Evolutionary conservation across 495 filamentous ascomycete genomes (phyloP).

Genomic region (Thermothielavioides terrestris): DNA sequence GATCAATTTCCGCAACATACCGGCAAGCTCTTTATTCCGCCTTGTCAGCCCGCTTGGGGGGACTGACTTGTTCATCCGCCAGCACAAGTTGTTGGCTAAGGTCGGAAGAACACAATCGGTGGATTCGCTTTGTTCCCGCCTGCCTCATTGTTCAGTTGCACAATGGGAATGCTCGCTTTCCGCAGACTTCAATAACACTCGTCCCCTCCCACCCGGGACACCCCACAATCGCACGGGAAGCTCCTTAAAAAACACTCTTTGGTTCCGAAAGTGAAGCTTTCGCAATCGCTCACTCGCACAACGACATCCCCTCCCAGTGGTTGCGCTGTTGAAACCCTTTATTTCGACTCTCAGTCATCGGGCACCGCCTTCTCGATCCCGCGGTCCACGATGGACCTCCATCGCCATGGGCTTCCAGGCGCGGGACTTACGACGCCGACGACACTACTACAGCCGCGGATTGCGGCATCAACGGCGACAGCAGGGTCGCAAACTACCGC

Average conservation of each 20-base stretch:
- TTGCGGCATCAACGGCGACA: conserved; percentile 6
- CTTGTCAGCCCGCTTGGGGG: background rate
- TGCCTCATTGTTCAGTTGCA: conserved; percentile 1
- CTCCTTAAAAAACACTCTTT: background rate
- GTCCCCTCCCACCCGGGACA: background rate
- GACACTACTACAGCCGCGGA: conserved; percentile 10
- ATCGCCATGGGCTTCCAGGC: conserved; percentile 17
- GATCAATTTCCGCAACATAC: background rate
- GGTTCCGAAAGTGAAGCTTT: background rate
- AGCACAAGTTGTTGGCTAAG: background rate
- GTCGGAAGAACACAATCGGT: conserved; percentile 1
- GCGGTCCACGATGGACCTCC: conserved; percentile 15
- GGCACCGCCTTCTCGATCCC: background rate
- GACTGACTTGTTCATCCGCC: background rate
- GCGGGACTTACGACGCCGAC: background rate
- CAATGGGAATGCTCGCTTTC: conserved; percentile 8
- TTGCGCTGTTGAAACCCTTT: background rate
- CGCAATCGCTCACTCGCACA: background rate
- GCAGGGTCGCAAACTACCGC: background rate
- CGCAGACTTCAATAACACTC: conserved; percentile 1
- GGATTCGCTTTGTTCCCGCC: background rate
- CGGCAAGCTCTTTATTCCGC: conserved; percentile 5
- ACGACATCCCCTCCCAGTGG: background rate
- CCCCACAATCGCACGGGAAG: background rate
- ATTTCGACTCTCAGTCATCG: background rate